Evolutionary conservation across 2,329 filamentous ascomycete species (phyloP).

Genomic region (Thelonectria olida): DNA sequence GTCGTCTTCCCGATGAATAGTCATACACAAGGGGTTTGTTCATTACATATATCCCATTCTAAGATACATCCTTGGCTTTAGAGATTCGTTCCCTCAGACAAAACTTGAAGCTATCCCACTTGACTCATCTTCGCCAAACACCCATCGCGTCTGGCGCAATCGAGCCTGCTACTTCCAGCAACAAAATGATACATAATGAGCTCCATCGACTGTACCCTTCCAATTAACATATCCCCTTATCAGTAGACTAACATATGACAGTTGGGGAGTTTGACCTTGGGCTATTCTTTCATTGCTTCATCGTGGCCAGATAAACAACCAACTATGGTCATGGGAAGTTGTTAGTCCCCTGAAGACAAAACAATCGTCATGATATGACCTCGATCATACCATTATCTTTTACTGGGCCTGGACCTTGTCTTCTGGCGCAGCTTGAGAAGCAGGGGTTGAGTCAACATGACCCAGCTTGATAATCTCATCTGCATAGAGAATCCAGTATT

Average conservation of each 20-base stretch:
- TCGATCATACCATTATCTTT: background rate
- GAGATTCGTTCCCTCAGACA: background rate
- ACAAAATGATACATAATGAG: too few species aligned
- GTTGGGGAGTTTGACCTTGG: too few species aligned
- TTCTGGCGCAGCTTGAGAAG: constrained; percentile 2
- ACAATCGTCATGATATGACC: background rate
- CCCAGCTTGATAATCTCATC: constrained; percentile 74
- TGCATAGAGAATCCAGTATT: constrained; percentile 68
- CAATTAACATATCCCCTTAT: too few species aligned
- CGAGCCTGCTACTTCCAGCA: too few species aligned
- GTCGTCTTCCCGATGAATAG: too few species aligned
- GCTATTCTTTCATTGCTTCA: too few species aligned
- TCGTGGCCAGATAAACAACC: too few species aligned
- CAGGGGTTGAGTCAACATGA: constrained; percentile 61
- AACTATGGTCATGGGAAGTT: too few species aligned
- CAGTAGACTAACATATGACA: too few species aligned
- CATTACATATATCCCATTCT: background rate
- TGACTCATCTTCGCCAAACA: constrained; percentile 2
- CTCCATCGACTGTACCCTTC: too few species aligned
- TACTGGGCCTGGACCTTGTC: constrained; percentile 10
- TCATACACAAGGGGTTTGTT: too few species aligned
- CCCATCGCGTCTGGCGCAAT: constrained; percentile 19
- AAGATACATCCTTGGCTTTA: background rate
- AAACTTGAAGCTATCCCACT: background rate
- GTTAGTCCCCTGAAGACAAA: too few species aligned